phyloP scores from a whole-genome alignment of 768 basidiomycete genomes.

The Asterophora lycoperdoides region DNA sequence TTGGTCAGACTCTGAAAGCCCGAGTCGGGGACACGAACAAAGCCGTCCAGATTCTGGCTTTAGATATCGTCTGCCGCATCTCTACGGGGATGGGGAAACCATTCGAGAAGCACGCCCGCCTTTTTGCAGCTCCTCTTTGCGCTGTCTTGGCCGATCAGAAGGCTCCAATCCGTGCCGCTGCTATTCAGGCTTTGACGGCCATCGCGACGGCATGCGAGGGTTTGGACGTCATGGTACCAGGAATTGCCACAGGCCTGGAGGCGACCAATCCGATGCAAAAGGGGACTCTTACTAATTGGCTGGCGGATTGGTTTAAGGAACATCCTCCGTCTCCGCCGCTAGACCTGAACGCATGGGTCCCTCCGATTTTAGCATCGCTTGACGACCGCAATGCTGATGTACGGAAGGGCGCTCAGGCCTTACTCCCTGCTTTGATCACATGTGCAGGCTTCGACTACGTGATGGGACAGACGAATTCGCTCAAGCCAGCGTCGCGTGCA shows the following conservation, averaged over 20 bases:
- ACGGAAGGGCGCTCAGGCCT: slow-evolving; percentile 81
- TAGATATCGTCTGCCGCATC: slow-evolving; percentile 87
- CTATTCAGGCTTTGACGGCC: slow-evolving; percentile 70
- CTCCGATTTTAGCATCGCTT: slow-evolving; percentile 65
- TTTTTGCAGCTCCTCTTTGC: slow-evolving; percentile 72
- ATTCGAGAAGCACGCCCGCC: slow-evolving; percentile 84
- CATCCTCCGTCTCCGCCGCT: slow-evolving; percentile 48
- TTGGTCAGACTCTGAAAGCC: slow-evolving; percentile 82
- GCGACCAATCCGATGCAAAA: slow-evolving; percentile 84
- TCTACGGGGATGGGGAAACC: slow-evolving; percentile 93
- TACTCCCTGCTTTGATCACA: slow-evolving; percentile 72
- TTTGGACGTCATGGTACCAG: slow-evolving; percentile 75
- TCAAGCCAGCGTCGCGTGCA: slow-evolving; percentile 88
- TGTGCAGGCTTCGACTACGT: slow-evolving; percentile 81
- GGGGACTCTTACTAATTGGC: slow-evolving; percentile 73
- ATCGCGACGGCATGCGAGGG: slow-evolving; percentile 84
- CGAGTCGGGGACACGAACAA: slow-evolving; percentile 92
- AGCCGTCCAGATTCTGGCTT: slow-evolving; percentile 82
- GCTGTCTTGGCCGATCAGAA: slow-evolving; percentile 93
- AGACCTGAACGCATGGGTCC: slow-evolving; percentile 69
- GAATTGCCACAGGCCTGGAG: slow-evolving; percentile 79
- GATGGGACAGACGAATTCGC: slow-evolving; percentile 75
- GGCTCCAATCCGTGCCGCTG: slow-evolving; percentile 76
- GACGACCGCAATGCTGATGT: slow-evolving; percentile 93
- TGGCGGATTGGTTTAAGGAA: slow-evolving; percentile 73